Conservation (phyloP, 1,139 yeast genomes). For the Casaregolazyma suthepensis region DNA sequence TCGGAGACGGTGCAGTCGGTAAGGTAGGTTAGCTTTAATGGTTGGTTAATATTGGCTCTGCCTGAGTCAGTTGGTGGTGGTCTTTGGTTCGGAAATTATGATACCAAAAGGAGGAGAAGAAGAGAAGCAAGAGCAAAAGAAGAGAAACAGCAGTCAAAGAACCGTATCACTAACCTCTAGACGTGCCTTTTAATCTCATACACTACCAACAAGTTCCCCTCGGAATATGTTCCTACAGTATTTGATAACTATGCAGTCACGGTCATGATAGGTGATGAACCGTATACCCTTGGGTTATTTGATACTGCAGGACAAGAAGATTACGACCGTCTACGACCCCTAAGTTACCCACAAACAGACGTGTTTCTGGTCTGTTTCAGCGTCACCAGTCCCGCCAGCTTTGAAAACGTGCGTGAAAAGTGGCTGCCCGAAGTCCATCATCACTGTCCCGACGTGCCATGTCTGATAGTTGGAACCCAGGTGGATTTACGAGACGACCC, state of each 20-base stretch:
- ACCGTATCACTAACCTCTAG: conserved; percentile 24
- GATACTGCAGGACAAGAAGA: conserved; percentile 99
- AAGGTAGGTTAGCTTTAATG: conserved; percentile 36
- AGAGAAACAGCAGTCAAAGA: neutral
- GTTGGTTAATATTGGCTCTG: neutral
- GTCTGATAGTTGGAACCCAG: conserved; percentile 93
- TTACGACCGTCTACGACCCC: conserved; percentile 93
- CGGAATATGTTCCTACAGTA: conserved; percentile 91
- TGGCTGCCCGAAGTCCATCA: conserved; percentile 99
- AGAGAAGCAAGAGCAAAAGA: neutral
- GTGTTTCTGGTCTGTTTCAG: conserved; percentile 92
- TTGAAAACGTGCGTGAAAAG: conserved; percentile 94
- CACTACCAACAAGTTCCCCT: conserved; percentile 91
- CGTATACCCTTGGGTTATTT: conserved; percentile 89
- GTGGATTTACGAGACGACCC: conserved; percentile 92
- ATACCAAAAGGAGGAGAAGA: conserved; percentile 42
- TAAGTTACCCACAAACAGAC: conserved; percentile 94
- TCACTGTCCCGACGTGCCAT: conserved; percentile 97
- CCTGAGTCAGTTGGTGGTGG: neutral
- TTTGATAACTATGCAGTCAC: conserved; percentile 97
- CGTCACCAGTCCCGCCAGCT: conserved; percentile 95
- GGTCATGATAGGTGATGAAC: conserved; percentile 97
- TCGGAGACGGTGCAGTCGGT: conserved; percentile 98
- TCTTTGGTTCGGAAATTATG: neutral
- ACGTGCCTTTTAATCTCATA: conserved; percentile 85